A percentile compares a stretch with the other conserved stretches of the same genome.
Conservation (phyloP, 495 filamentous ascomycete genomes). For the Pyrenopolyporus hunteri region DNA sequence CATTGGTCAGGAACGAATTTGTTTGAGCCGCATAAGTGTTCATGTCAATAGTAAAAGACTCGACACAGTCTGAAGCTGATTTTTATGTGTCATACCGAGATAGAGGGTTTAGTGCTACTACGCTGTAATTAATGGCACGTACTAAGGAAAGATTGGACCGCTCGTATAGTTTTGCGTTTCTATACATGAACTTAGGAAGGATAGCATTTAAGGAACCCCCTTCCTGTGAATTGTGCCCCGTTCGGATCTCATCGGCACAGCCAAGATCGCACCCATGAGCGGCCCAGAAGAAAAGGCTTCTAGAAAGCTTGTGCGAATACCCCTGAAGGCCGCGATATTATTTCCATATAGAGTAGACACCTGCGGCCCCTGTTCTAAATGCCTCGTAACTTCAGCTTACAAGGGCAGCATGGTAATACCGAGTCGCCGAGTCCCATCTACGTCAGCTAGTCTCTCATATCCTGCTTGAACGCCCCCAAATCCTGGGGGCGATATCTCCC, state of each 20-base stretch:
- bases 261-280: background rate
- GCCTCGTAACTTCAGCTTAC: background rate
- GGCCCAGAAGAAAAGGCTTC: conserved; percentile 21
- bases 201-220: background rate
- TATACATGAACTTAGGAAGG: background rate
- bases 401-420: conserved; percentile 19
- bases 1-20: conserved; percentile 25
- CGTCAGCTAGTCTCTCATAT: conserved; percentile 22
- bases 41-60: background rate
- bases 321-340: conserved; percentile 25
- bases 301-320: conserved; percentile 17
- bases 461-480: conserved; percentile 2
- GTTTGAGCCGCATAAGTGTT: conserved; percentile 35
- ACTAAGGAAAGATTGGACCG: background rate
- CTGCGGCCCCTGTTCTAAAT: background rate
- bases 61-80: background rate
- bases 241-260: background rate
- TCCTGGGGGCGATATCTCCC: conserved; percentile 20
- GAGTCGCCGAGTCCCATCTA: conserved; percentile 17
- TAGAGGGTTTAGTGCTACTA: background rate
- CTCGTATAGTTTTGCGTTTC: background rate
- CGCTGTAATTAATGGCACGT: background rate
- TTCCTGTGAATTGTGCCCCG: background rate
- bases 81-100: conserved; percentile 12
- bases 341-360: conserved; percentile 6